Conservation (phyloP, 176 grass and related monocot genomes). For the Otatea glauca region DNA sequence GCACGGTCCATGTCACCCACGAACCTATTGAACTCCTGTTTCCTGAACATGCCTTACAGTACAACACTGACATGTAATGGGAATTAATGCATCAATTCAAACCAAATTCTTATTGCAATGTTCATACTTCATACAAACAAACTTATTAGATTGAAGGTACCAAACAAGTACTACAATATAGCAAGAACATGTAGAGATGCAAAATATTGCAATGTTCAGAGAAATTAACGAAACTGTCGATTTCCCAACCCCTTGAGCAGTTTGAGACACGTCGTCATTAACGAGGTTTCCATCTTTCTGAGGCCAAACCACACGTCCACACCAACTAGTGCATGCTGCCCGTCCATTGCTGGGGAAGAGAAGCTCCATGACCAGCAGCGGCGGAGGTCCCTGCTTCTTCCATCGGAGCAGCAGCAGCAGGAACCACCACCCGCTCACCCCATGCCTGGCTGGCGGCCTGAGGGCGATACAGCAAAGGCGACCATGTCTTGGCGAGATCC, state of each 20-base stretch:
- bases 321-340: background rate
- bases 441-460: background rate
- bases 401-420: background rate
- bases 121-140: background rate
- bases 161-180: background rate
- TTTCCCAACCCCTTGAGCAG: background rate
- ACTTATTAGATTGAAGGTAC: background rate
- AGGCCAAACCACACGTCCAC: background rate
- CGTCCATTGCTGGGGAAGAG: background rate
- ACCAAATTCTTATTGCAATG: background rate
- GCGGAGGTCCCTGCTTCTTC: background rate
- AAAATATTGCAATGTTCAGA: background rate
- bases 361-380: background rate
- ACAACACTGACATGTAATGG: background rate
- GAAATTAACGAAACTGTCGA: background rate
- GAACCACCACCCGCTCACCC: background rate
- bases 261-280: background rate
- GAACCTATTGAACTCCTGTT: background rate
- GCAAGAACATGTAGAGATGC: background rate
- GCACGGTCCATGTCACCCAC: background rate
- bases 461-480: background rate
- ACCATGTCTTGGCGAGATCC: background rate
- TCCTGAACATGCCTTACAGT: background rate
- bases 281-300: background rate
- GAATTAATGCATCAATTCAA: background rate